Evolutionary conservation across 305 asterid genomes (phyloP), one percentile per base, ranked within the genome.

Genomic region (Ajuga reptans): DNA sequence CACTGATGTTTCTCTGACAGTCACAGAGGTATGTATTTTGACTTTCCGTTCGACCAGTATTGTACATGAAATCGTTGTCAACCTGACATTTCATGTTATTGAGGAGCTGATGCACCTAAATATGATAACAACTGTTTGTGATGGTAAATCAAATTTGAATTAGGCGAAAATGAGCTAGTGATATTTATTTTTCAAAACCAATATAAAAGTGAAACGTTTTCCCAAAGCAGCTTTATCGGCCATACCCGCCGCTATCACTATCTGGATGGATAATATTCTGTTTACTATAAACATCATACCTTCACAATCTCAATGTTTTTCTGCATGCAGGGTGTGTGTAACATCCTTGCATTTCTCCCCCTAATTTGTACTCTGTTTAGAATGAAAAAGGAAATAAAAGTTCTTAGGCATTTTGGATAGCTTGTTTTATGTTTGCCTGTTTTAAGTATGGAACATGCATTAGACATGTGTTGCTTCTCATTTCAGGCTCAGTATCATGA

Each of bases 401-500:
- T 62, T 10, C 47, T 4, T 9, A 51, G 62, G 11, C 54, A 54
- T 70, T 47, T 24, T 60, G 47, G 53, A 57, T 27, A 39, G 17
- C 42, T 31, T 47, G 11, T 50, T 53, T 39, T 29, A 57, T 50
- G 46, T 27, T 75, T 15, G 41, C 45, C 34, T 61, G 27, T 72
- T 58, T n/a, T 63, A 50, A 69, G 64, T 42, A 34, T 17, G 72
- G 37, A 58, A 71, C 58, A 47, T 24, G 60, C 68, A 37, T 66
- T 57, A 16, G 62, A 64, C 41, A 41, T 50, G 47, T 66, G 29
- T 31, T 73, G 57, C 47, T 74, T 54, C 62, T 74, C 72, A 43
- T 79, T 75, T 60, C 87, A 93, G 99, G 91, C 89, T 58, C 99
- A 93, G 76, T 91, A 93, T 86, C 95, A 93, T 82, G 99, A 93